Conservation (phyloP, 257 asterid species). For the Osmanthus fragrans region DNA sequence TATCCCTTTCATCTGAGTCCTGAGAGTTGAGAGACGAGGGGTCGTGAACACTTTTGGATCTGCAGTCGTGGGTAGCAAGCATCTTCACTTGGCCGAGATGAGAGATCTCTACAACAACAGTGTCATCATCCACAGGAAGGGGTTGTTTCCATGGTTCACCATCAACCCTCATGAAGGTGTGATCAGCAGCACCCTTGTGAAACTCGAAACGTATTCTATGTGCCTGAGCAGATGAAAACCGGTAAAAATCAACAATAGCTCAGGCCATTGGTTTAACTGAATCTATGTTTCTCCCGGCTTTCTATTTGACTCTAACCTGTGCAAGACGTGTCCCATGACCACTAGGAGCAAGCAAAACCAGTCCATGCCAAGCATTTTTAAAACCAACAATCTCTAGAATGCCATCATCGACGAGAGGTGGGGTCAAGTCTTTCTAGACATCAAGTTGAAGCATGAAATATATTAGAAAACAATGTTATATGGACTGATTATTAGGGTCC, state of each 20-base stretch:
- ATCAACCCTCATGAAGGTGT: slow-evolving; percentile 87
- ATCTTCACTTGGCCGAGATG: slow-evolving; percentile 76
- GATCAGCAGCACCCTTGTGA: slow-evolving; percentile 63
- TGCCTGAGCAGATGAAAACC: slow-evolving; percentile 39
- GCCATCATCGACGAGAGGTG: slow-evolving; percentile 85
- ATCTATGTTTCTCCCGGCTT: background rate
- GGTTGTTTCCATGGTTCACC: slow-evolving; percentile 98
- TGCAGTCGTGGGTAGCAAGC: slow-evolving; percentile 72
- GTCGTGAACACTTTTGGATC: slow-evolving; percentile 57
- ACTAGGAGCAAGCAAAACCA: slow-evolving; percentile 73
- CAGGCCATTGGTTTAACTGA: background rate
- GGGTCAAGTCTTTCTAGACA: slow-evolving; percentile 69
- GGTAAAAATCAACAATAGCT: background rate
- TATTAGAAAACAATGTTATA: slow-evolving; percentile 3
- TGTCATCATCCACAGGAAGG: slow-evolving; percentile 70
- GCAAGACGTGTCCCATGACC: slow-evolving; percentile 98
- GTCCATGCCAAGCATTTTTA: slow-evolving; percentile 93
- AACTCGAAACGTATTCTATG: slow-evolving; percentile 69
- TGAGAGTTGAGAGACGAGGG: slow-evolving; percentile 44
- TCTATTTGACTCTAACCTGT: slow-evolving; percentile 48
- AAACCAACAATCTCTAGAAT: slow-evolving; percentile 84
- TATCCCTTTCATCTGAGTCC: slow-evolving; percentile 50
- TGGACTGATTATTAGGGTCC: background rate
- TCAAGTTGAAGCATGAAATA: slow-evolving; percentile 20
- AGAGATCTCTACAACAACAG: slow-evolving; percentile 73